These are phyloP conservation scores for Alnus rubra DNA, from an alignment of 306 rosid species.

Conservation along the genomic window DNA sequence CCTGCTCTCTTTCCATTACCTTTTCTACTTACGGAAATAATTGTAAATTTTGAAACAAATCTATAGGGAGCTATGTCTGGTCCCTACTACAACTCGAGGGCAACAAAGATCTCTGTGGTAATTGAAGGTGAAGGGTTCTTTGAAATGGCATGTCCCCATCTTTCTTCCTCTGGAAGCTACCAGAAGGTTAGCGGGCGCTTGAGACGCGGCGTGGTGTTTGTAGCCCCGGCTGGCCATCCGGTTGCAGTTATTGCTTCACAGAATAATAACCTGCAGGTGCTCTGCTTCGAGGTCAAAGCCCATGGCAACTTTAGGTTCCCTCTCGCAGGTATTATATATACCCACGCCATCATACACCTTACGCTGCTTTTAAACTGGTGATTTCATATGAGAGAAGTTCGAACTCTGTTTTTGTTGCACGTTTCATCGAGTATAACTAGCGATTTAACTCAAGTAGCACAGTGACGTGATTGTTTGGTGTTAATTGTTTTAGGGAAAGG, in stretches of 20 bases:
- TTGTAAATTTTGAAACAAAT: too few relatives aligned
- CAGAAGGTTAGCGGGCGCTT: slow-evolving; percentile 30
- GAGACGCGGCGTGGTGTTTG: slow-evolving; percentile 42
- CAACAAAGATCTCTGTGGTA: slow-evolving; percentile 50
- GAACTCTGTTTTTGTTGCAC: too few relatives aligned
- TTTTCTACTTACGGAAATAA: neutral
- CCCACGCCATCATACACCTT: too few relatives aligned
- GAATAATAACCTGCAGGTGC: slow-evolving; percentile 36
- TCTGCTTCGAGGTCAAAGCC: slow-evolving; percentile 64
- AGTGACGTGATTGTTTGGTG: neutral
- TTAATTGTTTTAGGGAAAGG: slow-evolving; percentile 37
- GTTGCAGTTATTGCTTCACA: slow-evolving; percentile 33
- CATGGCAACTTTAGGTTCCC: slow-evolving; percentile 40
- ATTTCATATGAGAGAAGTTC: too few relatives aligned
- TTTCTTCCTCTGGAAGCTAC: slow-evolving; percentile 30
- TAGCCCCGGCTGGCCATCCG: slow-evolving; percentile 69
- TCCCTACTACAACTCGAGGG: slow-evolving; percentile 46
- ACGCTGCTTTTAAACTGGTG: too few relatives aligned
- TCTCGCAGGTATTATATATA: slow-evolving; percentile 35
- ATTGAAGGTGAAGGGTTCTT: slow-evolving; percentile 49
- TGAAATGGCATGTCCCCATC: slow-evolving; percentile 65
- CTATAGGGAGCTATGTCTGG: slow-evolving; percentile 56
- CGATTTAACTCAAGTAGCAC: too few relatives aligned
- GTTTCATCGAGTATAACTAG: too few relatives aligned
- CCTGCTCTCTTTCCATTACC: too few relatives aligned